Conservation (phyloP, 139 green algal genomes). For the Monoraphidium neglectum region DNA sequence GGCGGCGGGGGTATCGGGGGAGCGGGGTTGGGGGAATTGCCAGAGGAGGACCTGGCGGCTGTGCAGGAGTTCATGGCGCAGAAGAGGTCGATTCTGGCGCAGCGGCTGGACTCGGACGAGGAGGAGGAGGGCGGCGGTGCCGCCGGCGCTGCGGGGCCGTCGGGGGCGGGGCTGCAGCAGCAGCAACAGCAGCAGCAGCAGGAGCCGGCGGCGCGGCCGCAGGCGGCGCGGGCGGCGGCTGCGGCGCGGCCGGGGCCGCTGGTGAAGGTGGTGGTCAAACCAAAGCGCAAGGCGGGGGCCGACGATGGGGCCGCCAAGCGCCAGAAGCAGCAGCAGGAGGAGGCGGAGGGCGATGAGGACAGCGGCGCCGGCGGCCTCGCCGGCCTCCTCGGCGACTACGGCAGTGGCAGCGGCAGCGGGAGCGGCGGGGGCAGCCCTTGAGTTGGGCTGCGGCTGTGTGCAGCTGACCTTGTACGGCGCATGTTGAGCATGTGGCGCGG, state of each 20-base stretch:
- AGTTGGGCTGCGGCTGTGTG: too few species aligned
- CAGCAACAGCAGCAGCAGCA: slow-evolving; percentile 25
- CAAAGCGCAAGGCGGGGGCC: slow-evolving; percentile 9
- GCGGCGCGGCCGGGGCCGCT: slow-evolving; percentile 10
- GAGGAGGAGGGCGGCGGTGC: slow-evolving; percentile 2
- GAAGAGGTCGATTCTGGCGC: slow-evolving; percentile 46
- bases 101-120: slow-evolving; percentile 35
- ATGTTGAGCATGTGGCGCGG: too few species aligned
- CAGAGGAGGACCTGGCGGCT: slow-evolving; percentile 69
- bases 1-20: slow-evolving; percentile 21
- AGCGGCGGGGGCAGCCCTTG: neutral
- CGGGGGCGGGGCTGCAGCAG: neutral
- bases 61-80: slow-evolving; percentile 70
- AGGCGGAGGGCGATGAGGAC: neutral
- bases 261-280: slow-evolving; percentile 36
- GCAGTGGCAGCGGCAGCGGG: slow-evolving; percentile 13
- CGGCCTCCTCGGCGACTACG: slow-evolving; percentile 43
- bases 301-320: neutral
- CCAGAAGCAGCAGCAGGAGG: slow-evolving; percentile 3
- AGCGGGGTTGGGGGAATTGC: slow-evolving; percentile 38
- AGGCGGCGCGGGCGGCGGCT: neutral
- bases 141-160: neutral
- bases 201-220: neutral
- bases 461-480: too few species aligned
- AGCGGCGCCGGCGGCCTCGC: slow-evolving; percentile 13